Percentiles rank a stretch among this genome's conserved stretches.
Conservation (phyloP, 2,329 filamentous ascomycete species). For the Basipetospora chlamydospora region DNA sequence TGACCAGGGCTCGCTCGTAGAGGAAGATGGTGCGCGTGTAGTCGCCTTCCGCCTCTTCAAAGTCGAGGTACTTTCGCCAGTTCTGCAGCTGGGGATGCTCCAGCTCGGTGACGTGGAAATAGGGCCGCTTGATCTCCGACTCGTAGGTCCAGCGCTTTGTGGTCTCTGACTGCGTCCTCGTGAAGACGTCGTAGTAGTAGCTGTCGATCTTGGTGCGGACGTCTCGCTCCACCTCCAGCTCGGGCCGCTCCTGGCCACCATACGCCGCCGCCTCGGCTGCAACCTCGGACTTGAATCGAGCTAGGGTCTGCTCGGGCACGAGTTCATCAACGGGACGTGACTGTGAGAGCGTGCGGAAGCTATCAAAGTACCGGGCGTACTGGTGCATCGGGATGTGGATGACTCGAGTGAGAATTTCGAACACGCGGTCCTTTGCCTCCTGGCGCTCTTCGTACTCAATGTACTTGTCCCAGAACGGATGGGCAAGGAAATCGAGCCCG, state of each 20-base stretch:
- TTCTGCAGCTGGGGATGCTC: conserved; percentile 73
- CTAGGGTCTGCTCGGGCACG: conserved; percentile 51
- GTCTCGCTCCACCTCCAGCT: conserved; percentile 71
- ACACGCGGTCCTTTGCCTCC: conserved; percentile 72
- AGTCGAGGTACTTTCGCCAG: conserved; percentile 94
- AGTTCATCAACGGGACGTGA: conserved; percentile 59
- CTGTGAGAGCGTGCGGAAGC: conserved; percentile 66
- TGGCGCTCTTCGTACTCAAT: conserved; percentile 90
- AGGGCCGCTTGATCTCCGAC: conserved; percentile 84
- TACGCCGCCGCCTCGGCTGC: conserved; percentile 45
- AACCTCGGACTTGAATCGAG: conserved; percentile 57
- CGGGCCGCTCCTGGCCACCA: conserved; percentile 41
- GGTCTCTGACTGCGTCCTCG: conserved; percentile 71
- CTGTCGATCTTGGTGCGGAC: conserved; percentile 66
- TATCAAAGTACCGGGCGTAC: conserved; percentile 88
- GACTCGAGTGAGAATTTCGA: conserved; percentile 66
- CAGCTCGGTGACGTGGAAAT: conserved; percentile 90
- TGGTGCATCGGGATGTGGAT: conserved; percentile 90
- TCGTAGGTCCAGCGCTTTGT: conserved; percentile 92
- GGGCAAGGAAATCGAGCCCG: conserved; percentile 83
- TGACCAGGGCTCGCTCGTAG: conserved; percentile 87
- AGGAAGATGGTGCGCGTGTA: conserved; percentile 63
- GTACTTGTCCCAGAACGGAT: conserved; percentile 98
- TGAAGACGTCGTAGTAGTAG: conserved; percentile 69
- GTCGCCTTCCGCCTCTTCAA: conserved; percentile 76